Evolutionary conservation across 495 filamentous ascomycete species (phyloP).

Genomic region (Penicillium robsamsonii): DNA sequence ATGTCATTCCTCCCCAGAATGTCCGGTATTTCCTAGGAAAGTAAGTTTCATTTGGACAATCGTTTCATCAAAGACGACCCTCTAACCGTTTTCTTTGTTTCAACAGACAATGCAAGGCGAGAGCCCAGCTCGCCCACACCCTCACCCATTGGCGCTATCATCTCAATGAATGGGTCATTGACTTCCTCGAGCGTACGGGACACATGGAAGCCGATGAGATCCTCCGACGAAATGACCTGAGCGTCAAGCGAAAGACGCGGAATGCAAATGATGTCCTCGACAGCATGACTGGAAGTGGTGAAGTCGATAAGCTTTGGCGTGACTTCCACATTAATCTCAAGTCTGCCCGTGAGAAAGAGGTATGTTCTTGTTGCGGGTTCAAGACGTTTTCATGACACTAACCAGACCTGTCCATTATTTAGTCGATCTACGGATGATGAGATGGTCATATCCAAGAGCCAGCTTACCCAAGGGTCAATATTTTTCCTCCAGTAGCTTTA

Average conservation of each 20-base stretch:
- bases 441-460: background rate
- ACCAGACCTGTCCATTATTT: background rate
- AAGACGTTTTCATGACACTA: background rate
- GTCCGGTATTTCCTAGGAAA: constrained; percentile 44
- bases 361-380: constrained; percentile 17
- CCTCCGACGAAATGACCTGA: constrained; percentile 52
- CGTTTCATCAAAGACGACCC: background rate
- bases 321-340: constrained; percentile 60
- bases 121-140: constrained; percentile 66
- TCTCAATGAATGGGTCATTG: constrained; percentile 67
- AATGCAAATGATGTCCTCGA: constrained; percentile 58
- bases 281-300: constrained; percentile 52
- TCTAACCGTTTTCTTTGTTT: constrained; percentile 3
- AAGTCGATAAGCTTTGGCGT: constrained; percentile 56
- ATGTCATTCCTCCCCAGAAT: constrained; percentile 33
- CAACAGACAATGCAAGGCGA: constrained; percentile 58
- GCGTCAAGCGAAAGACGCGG: constrained; percentile 48
- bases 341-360: constrained; percentile 49
- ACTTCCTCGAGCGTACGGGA: constrained; percentile 56
- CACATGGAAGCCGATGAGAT: constrained; percentile 52
- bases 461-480: background rate
- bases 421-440: constrained; percentile 9
- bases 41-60: constrained; percentile 23
- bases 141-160: constrained; percentile 74
- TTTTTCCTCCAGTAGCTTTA: background rate